Evolutionary conservation across 495 filamentous ascomycete genomes (phyloP), one percentile per base, ranked within the genome.

Genomic region (Penicillium chermesinum): DNA sequence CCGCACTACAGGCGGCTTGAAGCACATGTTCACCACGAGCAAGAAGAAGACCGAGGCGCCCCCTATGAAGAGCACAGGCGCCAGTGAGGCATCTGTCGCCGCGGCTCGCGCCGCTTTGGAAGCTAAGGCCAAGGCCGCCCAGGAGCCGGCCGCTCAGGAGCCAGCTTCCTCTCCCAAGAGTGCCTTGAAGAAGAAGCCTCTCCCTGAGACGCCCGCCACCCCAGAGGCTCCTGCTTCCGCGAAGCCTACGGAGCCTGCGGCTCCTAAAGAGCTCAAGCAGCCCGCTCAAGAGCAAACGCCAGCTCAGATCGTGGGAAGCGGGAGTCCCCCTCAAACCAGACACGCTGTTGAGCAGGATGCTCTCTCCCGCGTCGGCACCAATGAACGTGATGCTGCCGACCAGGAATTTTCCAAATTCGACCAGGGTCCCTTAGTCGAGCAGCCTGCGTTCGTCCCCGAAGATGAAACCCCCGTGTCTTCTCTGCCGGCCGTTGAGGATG

Each of bases 381-480:
- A 75, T 19, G 88, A 91, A 56, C 79, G 81, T 33, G 71, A 71
- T 9, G 77, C 82, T 36, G 81, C 86, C 13, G 78, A 81, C 21
- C 78, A 82, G 6, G 84, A 85, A 38, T 94, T 95, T 68, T 80
- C 85, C 17, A 81, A 80, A 44, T 97, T 97, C 61, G 84, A 91
- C 61, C 91, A 96, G 69, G 93, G 93, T 10, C 93, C 93, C 3
- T 72, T 97, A 32, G 58, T 78, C 18, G 91, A 98, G 32, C 82
- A 89, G 58, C 93, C 93, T 18, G 88, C 89, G 2, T 95, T 91
- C 59, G 70, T 85, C 17, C 88, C 89, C 0, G 78, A 82, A 6
- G 84, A 84, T 32, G 76, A 77, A n/a, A 53, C 50, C 5, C 62
- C 67, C 19, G 41, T 49, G 13, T 41, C 44, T 6, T 48, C 45